Evolutionary conservation across 179 eudicot species (phyloP).

Genomic region (Corrigiola litoralis): DNA sequence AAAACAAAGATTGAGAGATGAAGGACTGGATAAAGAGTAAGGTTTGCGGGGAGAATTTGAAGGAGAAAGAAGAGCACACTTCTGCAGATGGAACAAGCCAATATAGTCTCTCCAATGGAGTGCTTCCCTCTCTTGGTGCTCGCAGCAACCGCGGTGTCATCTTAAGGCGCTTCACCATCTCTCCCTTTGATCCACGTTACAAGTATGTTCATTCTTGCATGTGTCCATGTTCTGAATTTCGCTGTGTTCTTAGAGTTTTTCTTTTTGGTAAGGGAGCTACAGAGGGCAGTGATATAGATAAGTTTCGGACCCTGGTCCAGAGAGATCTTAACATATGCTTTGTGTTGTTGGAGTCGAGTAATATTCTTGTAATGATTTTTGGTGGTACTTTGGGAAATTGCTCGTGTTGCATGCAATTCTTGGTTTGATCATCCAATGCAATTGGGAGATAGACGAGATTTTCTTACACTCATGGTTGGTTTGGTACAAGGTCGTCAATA

Average conservation of each 20-base stretch:
- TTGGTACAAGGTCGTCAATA: too few relatives aligned
- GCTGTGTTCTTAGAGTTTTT: background rate
- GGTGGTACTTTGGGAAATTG: too few relatives aligned
- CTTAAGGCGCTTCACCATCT: constrained; percentile 39
- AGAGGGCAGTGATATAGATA: too few relatives aligned
- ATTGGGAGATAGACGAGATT: too few relatives aligned
- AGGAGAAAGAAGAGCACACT: constrained; percentile 5
- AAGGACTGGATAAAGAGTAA: background rate
- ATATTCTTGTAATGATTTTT: too few relatives aligned
- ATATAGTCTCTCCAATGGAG: constrained; percentile 42
- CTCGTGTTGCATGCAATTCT: too few relatives aligned
- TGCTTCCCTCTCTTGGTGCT: constrained; percentile 76
- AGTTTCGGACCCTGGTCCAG: too few relatives aligned
- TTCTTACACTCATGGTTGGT: too few relatives aligned
- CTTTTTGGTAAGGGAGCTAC: too few relatives aligned
- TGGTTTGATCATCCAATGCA: too few relatives aligned
- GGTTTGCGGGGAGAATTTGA: background rate
- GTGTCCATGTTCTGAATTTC: background rate
- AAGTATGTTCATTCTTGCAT: constrained; percentile 27
- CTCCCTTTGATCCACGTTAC: constrained; percentile 49
- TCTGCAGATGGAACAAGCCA: constrained; percentile 38
- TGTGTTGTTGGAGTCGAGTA: too few relatives aligned
- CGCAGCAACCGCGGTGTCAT: constrained; percentile 34
- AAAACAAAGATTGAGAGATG: constrained; percentile 1
- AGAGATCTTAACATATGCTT: too few relatives aligned